Conservation (phyloP, 768 basidiomycete species). For the Hirschioporus abietinus region DNA sequence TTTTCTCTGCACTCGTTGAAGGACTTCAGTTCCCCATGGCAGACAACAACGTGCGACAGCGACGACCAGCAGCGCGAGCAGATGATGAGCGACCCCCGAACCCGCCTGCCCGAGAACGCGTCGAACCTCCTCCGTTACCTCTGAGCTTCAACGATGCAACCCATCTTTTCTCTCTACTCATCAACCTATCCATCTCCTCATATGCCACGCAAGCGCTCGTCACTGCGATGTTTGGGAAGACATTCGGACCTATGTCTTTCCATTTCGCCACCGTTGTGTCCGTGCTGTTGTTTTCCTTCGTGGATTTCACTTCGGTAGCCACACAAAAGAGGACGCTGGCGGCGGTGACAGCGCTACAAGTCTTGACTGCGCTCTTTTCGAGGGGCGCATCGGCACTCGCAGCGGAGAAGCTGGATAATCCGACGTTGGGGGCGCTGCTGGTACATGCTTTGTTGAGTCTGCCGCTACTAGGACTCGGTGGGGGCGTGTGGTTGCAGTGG, state of each 20-base stretch:
- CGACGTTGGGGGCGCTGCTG: not conserved
- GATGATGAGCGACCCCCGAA: not conserved
- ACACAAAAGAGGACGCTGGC: not conserved
- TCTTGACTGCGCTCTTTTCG: not conserved
- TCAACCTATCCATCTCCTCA: not conserved
- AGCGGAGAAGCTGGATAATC: slow-evolving; percentile 14
- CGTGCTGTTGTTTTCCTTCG: not conserved
- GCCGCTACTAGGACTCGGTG: not conserved
- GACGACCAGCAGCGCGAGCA: not conserved
- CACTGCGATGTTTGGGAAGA: not conserved
- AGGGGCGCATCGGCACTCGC: not conserved
- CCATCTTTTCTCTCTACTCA: not conserved
- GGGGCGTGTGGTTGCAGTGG: not conserved
- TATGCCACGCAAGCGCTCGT: not conserved
- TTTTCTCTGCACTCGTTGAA: not conserved
- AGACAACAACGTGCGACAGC: not conserved
- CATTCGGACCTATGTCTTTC: not conserved
- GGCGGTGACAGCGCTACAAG: not conserved
- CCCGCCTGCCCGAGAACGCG: not conserved
- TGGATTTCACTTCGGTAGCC: not conserved
- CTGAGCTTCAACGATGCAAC: not conserved
- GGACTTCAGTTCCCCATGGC: not conserved
- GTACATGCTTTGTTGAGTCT: not conserved
- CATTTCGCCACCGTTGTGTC: not conserved
- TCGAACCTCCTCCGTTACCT: not conserved